These are phyloP conservation scores for Phoenix dactylifera DNA, from an alignment of 176 grass and related monocot species.

Conservation along the genomic window DNA sequence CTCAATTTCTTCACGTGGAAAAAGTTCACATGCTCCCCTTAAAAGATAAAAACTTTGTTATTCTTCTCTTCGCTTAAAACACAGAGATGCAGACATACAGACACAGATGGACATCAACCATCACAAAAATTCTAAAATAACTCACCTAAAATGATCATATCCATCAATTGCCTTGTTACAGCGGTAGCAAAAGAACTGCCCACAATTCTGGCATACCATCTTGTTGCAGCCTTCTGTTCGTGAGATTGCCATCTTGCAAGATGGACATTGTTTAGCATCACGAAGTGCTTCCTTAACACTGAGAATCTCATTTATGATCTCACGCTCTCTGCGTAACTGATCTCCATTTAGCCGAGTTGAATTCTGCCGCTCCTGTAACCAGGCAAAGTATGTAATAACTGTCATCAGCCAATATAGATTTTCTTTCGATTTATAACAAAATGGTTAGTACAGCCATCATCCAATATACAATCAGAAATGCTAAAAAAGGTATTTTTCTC, in stretches of 20 bases:
- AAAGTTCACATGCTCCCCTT: slow-evolving; percentile 52
- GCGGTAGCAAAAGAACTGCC: slow-evolving; percentile 59
- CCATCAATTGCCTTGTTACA: slow-evolving; percentile 61
- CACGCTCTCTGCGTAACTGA: slow-evolving; percentile 26
- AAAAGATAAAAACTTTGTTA: slow-evolving; percentile 20
- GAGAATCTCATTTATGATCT: slow-evolving; percentile 47
- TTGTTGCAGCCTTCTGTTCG: slow-evolving; percentile 83
- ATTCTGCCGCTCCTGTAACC: slow-evolving; percentile 35
- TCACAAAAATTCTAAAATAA: background rate
- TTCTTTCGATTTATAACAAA: no score
- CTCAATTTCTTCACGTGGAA: slow-evolving; percentile 46
- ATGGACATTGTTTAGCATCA: slow-evolving; percentile 60
- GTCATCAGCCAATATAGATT: no score
- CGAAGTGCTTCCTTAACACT: slow-evolving; percentile 59
- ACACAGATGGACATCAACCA: background rate
- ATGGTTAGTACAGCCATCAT: no score
- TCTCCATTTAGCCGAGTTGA: slow-evolving; percentile 14
- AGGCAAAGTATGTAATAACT: slow-evolving; percentile 17
- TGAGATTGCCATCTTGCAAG: slow-evolving; percentile 72
- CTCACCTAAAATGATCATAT: slow-evolving; percentile 75
- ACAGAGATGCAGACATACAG: background rate
- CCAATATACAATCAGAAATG: no score
- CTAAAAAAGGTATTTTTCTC: no score
- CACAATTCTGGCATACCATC: slow-evolving; percentile 57
- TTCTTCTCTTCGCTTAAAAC: no score